Conservation (phyloP, 345 rosid genomes). For the Melaleuca quinquenervia region DNA sequence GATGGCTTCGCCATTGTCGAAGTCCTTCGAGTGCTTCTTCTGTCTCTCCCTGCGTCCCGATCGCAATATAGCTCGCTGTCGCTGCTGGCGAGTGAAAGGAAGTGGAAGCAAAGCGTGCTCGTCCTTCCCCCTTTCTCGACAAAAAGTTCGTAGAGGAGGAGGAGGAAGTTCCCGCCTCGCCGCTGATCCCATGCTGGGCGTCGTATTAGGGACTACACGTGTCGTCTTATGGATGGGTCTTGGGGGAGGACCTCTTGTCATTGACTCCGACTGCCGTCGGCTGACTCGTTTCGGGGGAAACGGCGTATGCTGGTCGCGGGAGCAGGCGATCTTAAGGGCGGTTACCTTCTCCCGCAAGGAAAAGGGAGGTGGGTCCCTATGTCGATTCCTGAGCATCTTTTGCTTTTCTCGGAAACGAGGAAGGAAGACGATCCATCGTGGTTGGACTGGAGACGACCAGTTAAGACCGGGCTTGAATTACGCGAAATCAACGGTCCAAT, state of each 20-base stretch:
- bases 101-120: neutral
- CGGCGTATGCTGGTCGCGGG: neutral
- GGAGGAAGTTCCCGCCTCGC: neutral
- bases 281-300: neutral
- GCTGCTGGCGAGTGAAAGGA: neutral
- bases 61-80: neutral
- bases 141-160: neutral
- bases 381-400: neutral
- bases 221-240: neutral
- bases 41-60: neutral
- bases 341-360: neutral
- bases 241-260: neutral
- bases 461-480: neutral
- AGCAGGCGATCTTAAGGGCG: neutral
- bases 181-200: neutral
- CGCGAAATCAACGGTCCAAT: neutral
- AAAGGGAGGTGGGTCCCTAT: neutral
- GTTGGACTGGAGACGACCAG: neutral
- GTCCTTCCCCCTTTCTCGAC: neutral
- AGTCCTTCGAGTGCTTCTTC: neutral
- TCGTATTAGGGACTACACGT: neutral
- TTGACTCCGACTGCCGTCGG: neutral
- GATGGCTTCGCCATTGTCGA: constrained; percentile 26
- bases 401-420: neutral
- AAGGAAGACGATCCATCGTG: no score